Percentiles rank a stretch among this genome's conserved stretches.
phyloP scores from a whole-genome alignment of 129 eudicot genomes.

The Heracleum sosnowskyi region DNA sequence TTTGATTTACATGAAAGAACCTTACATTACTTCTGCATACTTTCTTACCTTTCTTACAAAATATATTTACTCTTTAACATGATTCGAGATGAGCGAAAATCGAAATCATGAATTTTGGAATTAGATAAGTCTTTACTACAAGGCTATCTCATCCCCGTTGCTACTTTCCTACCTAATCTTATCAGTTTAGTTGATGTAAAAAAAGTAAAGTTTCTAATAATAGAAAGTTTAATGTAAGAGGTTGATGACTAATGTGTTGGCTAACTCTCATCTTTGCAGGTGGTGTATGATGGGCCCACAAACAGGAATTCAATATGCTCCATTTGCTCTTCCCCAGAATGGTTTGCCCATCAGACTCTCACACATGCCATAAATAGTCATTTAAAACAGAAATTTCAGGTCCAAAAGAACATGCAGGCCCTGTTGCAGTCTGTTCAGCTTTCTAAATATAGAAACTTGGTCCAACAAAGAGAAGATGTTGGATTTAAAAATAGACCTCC shows the following conservation, averaged over 20 bases:
- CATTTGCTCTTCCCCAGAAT: constrained; percentile 96
- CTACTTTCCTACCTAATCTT: background rate
- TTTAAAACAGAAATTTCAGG: background rate
- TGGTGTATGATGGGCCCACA: constrained; percentile 94
- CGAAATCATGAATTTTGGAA: too few species aligned
- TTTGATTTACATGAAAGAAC: too few species aligned
- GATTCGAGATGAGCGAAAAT: too few species aligned
- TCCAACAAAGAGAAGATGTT: background rate
- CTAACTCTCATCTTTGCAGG: constrained; percentile 32
- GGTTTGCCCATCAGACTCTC: constrained; percentile 65
- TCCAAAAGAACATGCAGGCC: background rate
- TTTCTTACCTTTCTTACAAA: too few species aligned
- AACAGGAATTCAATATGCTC: constrained; percentile 82
- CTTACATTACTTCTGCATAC: too few species aligned
- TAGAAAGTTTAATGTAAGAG: constrained; percentile 14
- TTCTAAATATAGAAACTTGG: constrained; percentile 1
- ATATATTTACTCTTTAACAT: too few species aligned
- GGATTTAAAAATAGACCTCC: background rate
- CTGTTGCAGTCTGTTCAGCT: background rate
- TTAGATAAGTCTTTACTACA: too few species aligned
- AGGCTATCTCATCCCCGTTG: too few species aligned
- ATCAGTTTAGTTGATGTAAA: background rate
- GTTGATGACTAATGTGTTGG: constrained; percentile 5
- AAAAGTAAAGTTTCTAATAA: constrained; percentile 20
- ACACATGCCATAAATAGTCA: constrained; percentile 32